Conservation (phyloP, 305 asterid species). For the Withania somnifera region DNA sequence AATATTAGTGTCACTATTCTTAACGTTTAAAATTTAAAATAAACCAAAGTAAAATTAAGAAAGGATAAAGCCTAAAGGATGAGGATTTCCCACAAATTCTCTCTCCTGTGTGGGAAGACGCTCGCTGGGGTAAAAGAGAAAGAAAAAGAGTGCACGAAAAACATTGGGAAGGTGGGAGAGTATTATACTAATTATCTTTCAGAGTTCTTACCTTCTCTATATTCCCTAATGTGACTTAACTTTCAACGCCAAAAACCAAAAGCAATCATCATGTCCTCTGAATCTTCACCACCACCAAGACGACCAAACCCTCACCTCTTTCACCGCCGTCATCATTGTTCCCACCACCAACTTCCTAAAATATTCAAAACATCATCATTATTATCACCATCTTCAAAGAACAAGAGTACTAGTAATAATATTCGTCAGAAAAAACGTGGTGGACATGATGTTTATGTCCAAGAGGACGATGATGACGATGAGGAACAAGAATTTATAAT, state of each 20-base stretch:
- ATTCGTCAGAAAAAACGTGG: background rate
- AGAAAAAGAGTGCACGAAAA: background rate
- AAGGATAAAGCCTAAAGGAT: too few species aligned
- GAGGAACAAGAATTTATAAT: background rate
- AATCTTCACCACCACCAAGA: background rate
- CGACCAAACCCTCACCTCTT: background rate
- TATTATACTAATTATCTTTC: background rate
- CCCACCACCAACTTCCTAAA: background rate
- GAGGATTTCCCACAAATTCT: too few species aligned
- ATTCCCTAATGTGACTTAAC: background rate
- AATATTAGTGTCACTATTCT: too few species aligned
- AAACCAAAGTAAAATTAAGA: too few species aligned
- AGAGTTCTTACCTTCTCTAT: background rate
- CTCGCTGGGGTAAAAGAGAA: background rate
- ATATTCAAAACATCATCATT: background rate
- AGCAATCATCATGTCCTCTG: constrained; percentile 3
- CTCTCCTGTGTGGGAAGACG: background rate
- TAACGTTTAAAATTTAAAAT: too few species aligned
- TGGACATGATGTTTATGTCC: background rate
- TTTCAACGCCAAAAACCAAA: constrained; percentile 1
- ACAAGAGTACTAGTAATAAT: background rate
- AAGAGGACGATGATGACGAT: background rate
- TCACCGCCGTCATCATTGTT: constrained; percentile 2
- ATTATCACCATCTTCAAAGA: background rate
- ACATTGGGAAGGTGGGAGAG: background rate